phyloP scores from a whole-genome alignment of 352 stramenopile genomes.

The Phytophthora crassamura region DNA sequence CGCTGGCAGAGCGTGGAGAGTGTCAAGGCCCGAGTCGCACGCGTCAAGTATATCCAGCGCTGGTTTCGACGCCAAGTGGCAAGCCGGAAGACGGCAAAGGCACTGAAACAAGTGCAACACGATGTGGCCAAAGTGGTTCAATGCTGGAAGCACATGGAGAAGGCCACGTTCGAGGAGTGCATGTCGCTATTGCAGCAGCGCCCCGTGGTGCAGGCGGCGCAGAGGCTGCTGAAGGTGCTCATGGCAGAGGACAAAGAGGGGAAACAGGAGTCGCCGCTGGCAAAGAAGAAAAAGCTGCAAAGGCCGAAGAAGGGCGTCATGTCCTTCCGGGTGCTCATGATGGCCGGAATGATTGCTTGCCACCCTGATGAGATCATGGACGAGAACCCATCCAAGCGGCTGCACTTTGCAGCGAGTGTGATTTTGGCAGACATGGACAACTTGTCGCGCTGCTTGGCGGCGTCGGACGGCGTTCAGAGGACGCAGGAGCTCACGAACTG shows the following conservation, averaged over 20 bases:
- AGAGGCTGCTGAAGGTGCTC: slow-evolving; percentile 64
- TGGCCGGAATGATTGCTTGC: slow-evolving; percentile 77
- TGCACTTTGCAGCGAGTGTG: slow-evolving; percentile 54
- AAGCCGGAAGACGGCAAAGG: slow-evolving; percentile 44
- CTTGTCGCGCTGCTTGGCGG: slow-evolving; percentile 42
- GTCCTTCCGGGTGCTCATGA: slow-evolving; percentile 69
- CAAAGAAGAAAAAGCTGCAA: slow-evolving; percentile 6
- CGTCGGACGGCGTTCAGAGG: slow-evolving; percentile 16
- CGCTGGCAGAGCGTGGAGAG: slow-evolving; percentile 78
- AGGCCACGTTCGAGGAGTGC: slow-evolving; percentile 56
- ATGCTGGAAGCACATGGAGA: slow-evolving; percentile 53
- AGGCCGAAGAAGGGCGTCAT: slow-evolving; percentile 23
- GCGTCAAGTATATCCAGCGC: slow-evolving; percentile 78
- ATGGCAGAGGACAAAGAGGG: slow-evolving; percentile 27
- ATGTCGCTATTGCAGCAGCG: slow-evolving; percentile 73
- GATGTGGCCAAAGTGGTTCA: slow-evolving; percentile 49
- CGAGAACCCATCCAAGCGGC: slow-evolving; percentile 40
- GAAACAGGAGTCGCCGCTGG: not conserved
- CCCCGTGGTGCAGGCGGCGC: slow-evolving; percentile 53
- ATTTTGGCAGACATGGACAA: slow-evolving; percentile 50
- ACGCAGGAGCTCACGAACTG: slow-evolving; percentile 51
- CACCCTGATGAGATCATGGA: slow-evolving; percentile 76
- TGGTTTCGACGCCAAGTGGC: slow-evolving; percentile 69
- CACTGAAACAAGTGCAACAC: slow-evolving; percentile 40
- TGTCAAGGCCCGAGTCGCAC: slow-evolving; percentile 65